Evolutionary conservation across 257 asterid species (phyloP).

Genomic region (Eucommia ulmoides): DNA sequence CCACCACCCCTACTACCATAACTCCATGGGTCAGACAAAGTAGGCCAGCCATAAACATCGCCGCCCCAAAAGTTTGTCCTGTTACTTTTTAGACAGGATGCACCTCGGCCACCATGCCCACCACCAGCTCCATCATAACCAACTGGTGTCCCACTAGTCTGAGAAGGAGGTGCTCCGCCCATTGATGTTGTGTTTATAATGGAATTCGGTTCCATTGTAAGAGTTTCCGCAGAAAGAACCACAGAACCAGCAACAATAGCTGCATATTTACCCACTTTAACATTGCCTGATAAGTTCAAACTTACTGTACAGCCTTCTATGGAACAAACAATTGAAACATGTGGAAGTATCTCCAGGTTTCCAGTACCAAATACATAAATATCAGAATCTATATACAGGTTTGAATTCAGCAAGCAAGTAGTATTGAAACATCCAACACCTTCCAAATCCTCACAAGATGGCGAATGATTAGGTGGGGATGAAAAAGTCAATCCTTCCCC

Average conservation of each 20-base stretch:
- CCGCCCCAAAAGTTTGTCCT: constrained; percentile 80
- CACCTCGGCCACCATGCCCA: constrained; percentile 99
- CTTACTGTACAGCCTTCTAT: constrained; percentile 62
- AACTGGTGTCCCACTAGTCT: constrained; percentile 94
- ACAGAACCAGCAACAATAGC: constrained; percentile 70
- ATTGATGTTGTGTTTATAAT: constrained; percentile 59
- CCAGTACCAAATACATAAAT: constrained; percentile 56
- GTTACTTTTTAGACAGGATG: constrained; percentile 78
- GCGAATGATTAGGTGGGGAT: constrained; percentile 16
- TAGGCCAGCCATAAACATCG: constrained; percentile 85
- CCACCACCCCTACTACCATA: constrained; percentile 94
- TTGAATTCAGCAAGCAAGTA: constrained; percentile 60
- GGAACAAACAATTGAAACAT: constrained; percentile 59
- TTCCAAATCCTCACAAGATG: constrained; percentile 76
- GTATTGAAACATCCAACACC: constrained; percentile 85
- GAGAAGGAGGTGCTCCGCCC: constrained; percentile 88
- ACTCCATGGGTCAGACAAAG: constrained; percentile 67
- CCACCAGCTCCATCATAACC: constrained; percentile 92
- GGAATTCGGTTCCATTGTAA: constrained; percentile 58
- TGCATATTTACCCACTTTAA: constrained; percentile 65
- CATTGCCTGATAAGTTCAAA: constrained; percentile 72
- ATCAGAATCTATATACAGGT: constrained; percentile 32
- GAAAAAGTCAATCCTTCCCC: constrained; percentile 15
- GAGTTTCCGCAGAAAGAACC: constrained; percentile 38
- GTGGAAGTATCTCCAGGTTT: constrained; percentile 75